Evolutionary conservation across 441 rosid species (phyloP).

Genomic region (Brassica balearica): DNA sequence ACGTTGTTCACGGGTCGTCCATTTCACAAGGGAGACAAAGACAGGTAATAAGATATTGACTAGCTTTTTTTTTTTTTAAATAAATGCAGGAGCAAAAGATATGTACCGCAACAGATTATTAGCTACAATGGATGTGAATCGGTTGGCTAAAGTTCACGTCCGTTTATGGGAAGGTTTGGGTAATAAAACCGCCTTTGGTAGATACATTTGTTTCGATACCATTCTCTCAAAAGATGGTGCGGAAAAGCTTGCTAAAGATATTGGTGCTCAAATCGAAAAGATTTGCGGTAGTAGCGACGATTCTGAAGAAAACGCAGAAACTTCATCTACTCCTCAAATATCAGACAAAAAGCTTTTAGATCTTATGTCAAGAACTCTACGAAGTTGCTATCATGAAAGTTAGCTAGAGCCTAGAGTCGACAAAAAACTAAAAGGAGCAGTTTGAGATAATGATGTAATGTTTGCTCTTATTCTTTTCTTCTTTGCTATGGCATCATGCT

Average conservation of each 20-base stretch:
- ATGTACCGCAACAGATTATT: conserved; percentile 68
- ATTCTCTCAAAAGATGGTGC: conserved; percentile 55
- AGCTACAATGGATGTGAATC: conserved; percentile 75
- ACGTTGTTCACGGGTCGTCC: conserved; percentile 37
- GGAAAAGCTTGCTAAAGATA: conserved; percentile 54
- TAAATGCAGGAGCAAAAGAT: conserved; percentile 51
- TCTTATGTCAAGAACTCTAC: conserved; percentile 62
- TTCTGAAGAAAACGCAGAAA: conserved; percentile 31
- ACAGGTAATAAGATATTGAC: conserved; percentile 29
- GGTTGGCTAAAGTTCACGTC: conserved; percentile 74
- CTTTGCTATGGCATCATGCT: conserved; percentile 1
- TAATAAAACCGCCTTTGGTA: conserved; percentile 63
- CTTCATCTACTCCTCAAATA: conserved; percentile 35
- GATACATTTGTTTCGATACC: conserved; percentile 72
- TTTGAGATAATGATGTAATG: conserved; percentile 26
- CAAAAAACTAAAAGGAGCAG: conserved; percentile 19
- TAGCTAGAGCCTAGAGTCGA: conserved; percentile 19
- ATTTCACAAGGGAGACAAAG: conserved; percentile 34
- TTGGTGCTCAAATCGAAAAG: conserved; percentile 62
- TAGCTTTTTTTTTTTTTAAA: background rate
- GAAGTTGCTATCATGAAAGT: conserved; percentile 54
- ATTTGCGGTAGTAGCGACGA: conserved; percentile 49
- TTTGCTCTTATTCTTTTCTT: conserved; percentile 30
- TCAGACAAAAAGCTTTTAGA: conserved; percentile 66
- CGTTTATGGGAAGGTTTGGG: conserved; percentile 61